Evolutionary conservation across 495 filamentous ascomycete genomes (phyloP).

Genomic region (Neurospora intermedia): DNA sequence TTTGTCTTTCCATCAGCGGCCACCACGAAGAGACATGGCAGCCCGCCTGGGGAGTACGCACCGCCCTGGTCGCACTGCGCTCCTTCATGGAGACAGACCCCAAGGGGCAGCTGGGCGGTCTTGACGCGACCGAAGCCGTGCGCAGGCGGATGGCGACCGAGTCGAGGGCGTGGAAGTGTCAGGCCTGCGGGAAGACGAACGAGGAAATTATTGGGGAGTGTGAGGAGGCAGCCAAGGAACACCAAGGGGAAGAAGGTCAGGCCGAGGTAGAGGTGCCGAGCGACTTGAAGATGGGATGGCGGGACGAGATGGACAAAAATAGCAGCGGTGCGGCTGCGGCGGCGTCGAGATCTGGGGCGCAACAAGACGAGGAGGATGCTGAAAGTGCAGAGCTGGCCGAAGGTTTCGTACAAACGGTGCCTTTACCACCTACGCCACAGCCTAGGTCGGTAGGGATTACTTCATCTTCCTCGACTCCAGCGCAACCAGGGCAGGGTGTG

Average conservation of each 20-base stretch:
- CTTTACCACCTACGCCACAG: slow-evolving; percentile 7
- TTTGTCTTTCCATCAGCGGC: slow-evolving; percentile 84
- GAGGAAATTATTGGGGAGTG: slow-evolving; percentile 59
- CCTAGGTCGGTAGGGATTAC: slow-evolving; percentile 1
- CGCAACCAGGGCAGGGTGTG: slow-evolving; percentile 17
- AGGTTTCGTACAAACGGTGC: slow-evolving; percentile 38
- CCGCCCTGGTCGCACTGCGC: slow-evolving; percentile 58
- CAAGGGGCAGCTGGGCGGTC: slow-evolving; percentile 74
- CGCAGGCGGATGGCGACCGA: slow-evolving; percentile 54
- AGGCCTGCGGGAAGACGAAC: slow-evolving; percentile 56
- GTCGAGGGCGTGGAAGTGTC: slow-evolving; percentile 41
- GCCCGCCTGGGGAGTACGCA: slow-evolving; percentile 91
- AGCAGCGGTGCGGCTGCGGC: slow-evolving; percentile 2
- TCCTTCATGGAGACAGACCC: slow-evolving; percentile 67
- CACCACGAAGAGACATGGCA: slow-evolving; percentile 99
- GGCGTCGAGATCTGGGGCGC: background rate
- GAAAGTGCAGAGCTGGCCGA: slow-evolving; percentile 35
- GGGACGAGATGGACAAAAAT: slow-evolving; percentile 37
- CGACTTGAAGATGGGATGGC: slow-evolving; percentile 47
- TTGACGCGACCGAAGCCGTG: slow-evolving; percentile 58
- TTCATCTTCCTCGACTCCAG: background rate
- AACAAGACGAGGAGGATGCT: slow-evolving; percentile 13
- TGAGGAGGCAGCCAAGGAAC: slow-evolving; percentile 45
- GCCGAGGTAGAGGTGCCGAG: slow-evolving; percentile 41
- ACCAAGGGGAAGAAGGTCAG: slow-evolving; percentile 26